Evolutionary conservation across 2,329 filamentous ascomycete genomes (phyloP), one percentile per base, ranked within the genome.

Genomic region (Exophiala viscosa): DNA sequence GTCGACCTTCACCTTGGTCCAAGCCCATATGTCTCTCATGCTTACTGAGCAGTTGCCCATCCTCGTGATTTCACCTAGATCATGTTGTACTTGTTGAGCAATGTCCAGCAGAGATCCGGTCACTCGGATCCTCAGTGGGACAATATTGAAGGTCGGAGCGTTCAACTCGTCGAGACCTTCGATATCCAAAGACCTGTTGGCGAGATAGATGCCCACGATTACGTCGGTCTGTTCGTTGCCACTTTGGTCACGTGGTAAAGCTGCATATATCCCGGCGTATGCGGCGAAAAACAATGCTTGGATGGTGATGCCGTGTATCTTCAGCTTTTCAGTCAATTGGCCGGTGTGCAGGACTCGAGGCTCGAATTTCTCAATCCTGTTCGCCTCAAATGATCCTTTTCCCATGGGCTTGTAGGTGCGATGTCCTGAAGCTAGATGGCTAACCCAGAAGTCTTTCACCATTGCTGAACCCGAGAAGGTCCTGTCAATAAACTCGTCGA

Each of bases 181-280:
- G 7, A 77, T 69, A 17, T 74, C 71, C 9, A 79, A 73, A 0
- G 79, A 77, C 46, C 90, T 81, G 66, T 95, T 95, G 38, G 90
- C 88, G 7, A 95, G 79, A 67, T 96, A 96, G 17, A 96, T 70
- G 1, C 90, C 91, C 45, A 96, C 77, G 0, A 89, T 70, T 1
- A 88, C 68, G 35, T 48, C 23, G 13, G 34, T 6, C 11, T 33
- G 17, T 45, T 2, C 52, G 7, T 3, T 50, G 11, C 35, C 51
- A 1, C 39, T 52, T 15, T 5, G 39, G 38, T 56, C 31, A 68
- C 63, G 2, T 73, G 63, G 9, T 67, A 58, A 31, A n/a, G 68
- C 54, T 3, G 69, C 64, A 62, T 79, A 75, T 5, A 76, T 63
- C 57, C 77, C 80, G 2, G 87, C 82, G 58, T 86, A 88, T 0